Evolutionary conservation across 768 basidiomycete genomes (phyloP), one percentile per base, ranked within the genome.

Genomic region (Mycena polygramma): DNA sequence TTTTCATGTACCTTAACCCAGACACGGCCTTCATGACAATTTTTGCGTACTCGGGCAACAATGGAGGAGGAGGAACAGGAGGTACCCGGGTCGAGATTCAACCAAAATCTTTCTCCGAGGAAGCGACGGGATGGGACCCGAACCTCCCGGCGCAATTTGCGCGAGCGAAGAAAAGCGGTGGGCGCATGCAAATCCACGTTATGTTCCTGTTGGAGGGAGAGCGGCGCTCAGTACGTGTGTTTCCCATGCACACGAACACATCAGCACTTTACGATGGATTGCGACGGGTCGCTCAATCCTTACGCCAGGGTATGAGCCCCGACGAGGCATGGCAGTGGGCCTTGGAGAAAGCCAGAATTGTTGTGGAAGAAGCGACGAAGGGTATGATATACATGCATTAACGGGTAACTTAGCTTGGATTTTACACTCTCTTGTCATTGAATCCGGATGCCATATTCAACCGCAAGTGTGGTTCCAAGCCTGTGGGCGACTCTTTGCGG

Each of bases 1-100:
- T 22, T 7, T 57, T 57, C 57, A 57, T 57, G 37, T 13, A 57
- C 39, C 39, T 24, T n/a, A 37, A 43, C n/a, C 57, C 57, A 5
- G 57, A 39, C 37, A 39, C 41, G 8, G 37, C 57, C 7, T 57
- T 57, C n/a, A 13, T 41, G 39, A 57, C 57, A n/a, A 43, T 5
- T 2, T 41, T 57, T 30, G 4, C 26, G 9, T 53, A 53, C 52
- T 14, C 2, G 2, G 26, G 15, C 30, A n/a, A n/a, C n/a, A n/a
- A n/a, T n/a, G n/a, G n/a, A n/a, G n/a, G n/a, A n/a, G n/a, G n/a
- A n/a, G n/a, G n/a, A n/a, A 13, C 26, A 22, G 22, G 49, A 2
- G 52, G 17, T 30, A 30, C 15, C 4, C 45, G 15, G 13, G 19
- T 46, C 15, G 45, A 11, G 19, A 17, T 46, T 7, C 45, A 14